Evolutionary conservation across 1,284 basidiomycete species (phyloP), one percentile per base, ranked within the genome.

Genomic region (Neolentinus lepideus): DNA sequence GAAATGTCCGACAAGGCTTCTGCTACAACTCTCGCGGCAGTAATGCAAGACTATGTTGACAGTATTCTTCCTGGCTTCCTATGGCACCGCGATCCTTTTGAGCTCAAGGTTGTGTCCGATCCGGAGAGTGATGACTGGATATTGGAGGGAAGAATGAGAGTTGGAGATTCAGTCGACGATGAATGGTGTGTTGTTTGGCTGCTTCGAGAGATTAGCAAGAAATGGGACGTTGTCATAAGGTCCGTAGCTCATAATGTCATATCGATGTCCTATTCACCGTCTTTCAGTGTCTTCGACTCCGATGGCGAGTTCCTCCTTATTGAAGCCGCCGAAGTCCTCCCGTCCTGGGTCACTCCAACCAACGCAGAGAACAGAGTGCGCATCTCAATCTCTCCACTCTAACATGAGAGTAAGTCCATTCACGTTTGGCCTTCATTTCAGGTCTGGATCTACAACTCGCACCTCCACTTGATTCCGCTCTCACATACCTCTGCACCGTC

Each of bases 251-350:
- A 16, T 2, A 12, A 8, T 60, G 24, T 45, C 55, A 56, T 59
- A 54, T 36, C n/a, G n/a, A n/a, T n/a, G n/a, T 51, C 51, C 27
- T 50, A 24, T 56, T 56, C 56, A 25, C 54, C 36, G 56, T 6
- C 60, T 56, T 43, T 57, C 24, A 92, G 92, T 61, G 79, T 89
- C 1, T 84, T 82, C 58, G 96, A 98, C 71, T 87, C 90, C 2
- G 96, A 99, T 69, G 97, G 97, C 27, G 92, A 99, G 64, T 98
- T 99, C 66, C 71, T 99, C 43, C 79, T 99, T 58, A 98, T 99
- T 60, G 96, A 99, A 72, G 96, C 93, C 2, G 97, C 97, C 10
- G 90, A 98, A 55, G 79, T 77, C 51, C 75, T 99, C 10, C 95
- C 96, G 2, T 73, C 79, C 1, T 99, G 96, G 97, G 84, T 98